phyloP scores from a whole-genome alignment of 306 rosid species.

The Vicia sativa region DNA sequence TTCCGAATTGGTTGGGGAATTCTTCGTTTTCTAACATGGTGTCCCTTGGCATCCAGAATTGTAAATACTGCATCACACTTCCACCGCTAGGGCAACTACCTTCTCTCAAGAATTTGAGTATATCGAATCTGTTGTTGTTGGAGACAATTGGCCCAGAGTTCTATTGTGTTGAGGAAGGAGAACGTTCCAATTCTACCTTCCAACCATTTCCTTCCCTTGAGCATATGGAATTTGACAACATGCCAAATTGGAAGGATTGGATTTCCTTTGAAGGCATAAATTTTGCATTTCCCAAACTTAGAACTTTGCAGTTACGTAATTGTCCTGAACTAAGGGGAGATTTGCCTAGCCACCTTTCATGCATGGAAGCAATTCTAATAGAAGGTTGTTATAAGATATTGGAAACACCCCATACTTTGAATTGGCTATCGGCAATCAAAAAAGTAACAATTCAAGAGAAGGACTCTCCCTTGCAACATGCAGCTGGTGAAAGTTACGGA shows the following conservation, averaged over 20 bases:
- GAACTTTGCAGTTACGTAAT: neutral
- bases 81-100: slow-evolving; percentile 25
- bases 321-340: neutral
- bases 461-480: too few species aligned
- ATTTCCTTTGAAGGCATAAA: neutral
- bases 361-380: neutral
- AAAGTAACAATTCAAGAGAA: neutral
- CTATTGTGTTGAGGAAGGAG: neutral
- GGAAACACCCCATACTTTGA: neutral
- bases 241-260: slow-evolving; percentile 29
- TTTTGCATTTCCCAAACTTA: slow-evolving; percentile 5
- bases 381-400: neutral
- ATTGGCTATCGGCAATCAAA: slow-evolving; percentile 5
- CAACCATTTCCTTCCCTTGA: slow-evolving; percentile 22
- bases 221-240: neutral
- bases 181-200: neutral
- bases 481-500: too few species aligned
- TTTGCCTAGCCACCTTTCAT: slow-evolving; percentile 4
- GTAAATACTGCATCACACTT: neutral
- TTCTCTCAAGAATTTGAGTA: neutral
- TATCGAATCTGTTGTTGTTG: neutral
- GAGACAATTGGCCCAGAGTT: slow-evolving; percentile 15
- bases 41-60: neutral
- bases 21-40: slow-evolving; percentile 13
- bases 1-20: slow-evolving; percentile 26